phyloP scores from a whole-genome alignment of 1,284 basidiomycete genomes.

The Inonotus obliquus region DNA sequence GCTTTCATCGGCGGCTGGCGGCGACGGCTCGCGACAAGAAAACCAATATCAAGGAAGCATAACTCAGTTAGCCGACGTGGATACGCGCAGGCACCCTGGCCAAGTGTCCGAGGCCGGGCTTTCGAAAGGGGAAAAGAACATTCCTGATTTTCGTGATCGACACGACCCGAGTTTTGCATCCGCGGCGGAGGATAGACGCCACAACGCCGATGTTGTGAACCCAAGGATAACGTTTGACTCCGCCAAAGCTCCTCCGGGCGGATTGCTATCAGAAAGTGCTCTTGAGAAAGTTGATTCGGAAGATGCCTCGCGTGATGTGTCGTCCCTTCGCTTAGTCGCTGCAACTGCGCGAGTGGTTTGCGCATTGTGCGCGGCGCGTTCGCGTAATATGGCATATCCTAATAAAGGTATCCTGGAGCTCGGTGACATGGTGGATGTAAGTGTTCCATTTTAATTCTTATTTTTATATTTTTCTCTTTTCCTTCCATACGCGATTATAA shows the following conservation, averaged over 20 bases:
- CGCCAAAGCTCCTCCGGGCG: neutral
- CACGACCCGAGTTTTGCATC: neutral
- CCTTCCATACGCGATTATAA: neutral
- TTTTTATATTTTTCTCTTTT: neutral
- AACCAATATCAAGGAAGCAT: neutral
- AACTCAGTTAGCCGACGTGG: neutral
- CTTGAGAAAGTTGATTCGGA: neutral
- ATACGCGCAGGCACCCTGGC: neutral
- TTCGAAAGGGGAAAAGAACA: neutral
- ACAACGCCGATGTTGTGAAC: neutral
- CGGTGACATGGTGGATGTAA: slow-evolving; percentile 38
- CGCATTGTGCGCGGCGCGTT: slow-evolving; percentile 1
- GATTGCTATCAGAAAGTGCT: neutral
- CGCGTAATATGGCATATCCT: slow-evolving; percentile 5
- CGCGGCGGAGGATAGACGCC: neutral
- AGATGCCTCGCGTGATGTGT: neutral
- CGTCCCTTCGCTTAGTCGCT: slow-evolving; percentile 1
- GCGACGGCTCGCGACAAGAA: neutral
- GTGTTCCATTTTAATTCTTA: slow-evolving; percentile 21
- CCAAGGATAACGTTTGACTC: neutral
- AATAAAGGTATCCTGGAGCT: slow-evolving; percentile 28
- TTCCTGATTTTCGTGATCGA: slow-evolving; percentile 5
- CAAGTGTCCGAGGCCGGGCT: neutral
- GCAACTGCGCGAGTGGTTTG: slow-evolving; percentile 8
- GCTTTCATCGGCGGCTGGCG: slow-evolving; percentile 4